Percentiles rank a stretch among this genome's conserved stretches.
Conservation (phyloP, 768 basidiomycete genomes). For the Termitomyces sp. region DNA sequence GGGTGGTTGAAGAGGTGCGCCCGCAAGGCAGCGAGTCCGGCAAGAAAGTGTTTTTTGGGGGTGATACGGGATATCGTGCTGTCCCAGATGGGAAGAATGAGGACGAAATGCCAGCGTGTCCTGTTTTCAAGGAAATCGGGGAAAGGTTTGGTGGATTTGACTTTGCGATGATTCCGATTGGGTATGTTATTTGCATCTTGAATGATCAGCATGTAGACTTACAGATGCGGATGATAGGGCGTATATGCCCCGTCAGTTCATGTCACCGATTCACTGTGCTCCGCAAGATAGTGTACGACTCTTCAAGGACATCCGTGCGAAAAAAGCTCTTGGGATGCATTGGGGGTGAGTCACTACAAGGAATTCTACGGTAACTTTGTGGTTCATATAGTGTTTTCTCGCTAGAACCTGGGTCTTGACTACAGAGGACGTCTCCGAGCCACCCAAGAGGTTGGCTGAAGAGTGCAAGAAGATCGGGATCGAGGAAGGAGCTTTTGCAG, state of each 20-base stretch:
- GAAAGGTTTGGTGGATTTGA: constrained; percentile 57
- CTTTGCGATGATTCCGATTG: constrained; percentile 67
- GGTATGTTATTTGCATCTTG: constrained; percentile 23
- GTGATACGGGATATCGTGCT: constrained; percentile 60
- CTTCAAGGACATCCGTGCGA: constrained; percentile 57
- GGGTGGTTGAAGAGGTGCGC: constrained; percentile 52
- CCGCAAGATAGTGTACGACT: constrained; percentile 66
- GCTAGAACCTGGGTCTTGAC: constrained; percentile 49
- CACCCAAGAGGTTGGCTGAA: constrained; percentile 45
- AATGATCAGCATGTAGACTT: not conserved
- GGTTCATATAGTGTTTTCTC: not conserved
- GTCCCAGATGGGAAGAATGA: constrained; percentile 43
- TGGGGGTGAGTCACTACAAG: constrained; percentile 44
- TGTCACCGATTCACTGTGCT: constrained; percentile 58
- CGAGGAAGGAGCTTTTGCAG: constrained; percentile 46
- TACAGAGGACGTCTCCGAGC: constrained; percentile 51
- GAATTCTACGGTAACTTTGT: not conserved
- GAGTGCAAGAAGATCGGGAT: constrained; percentile 49
- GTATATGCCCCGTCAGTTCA: constrained; percentile 47
- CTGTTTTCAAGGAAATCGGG: constrained; percentile 71
- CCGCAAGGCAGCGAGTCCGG: not conserved
- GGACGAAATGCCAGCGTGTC: constrained; percentile 53
- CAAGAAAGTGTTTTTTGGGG: constrained; percentile 53
- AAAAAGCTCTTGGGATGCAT: constrained; percentile 62
- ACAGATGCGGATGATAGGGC: constrained; percentile 33